phyloP scores from a whole-genome alignment of 148 eudicot species.

The Rhododendron williamsianum region DNA sequence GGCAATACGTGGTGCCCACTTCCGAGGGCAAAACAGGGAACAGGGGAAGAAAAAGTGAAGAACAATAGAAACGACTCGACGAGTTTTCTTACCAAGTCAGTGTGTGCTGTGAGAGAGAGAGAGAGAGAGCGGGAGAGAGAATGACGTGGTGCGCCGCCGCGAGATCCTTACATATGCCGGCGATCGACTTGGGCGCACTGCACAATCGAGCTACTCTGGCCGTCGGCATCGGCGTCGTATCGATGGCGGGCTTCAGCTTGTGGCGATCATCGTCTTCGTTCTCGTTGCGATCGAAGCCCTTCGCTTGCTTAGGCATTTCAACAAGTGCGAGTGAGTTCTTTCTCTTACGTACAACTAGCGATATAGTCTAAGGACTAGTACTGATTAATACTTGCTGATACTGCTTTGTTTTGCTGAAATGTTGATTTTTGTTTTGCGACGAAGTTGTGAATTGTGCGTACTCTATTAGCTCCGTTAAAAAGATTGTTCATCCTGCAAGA shows the following conservation, averaged over 20 bases:
- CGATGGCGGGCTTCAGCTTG: conserved; percentile 44
- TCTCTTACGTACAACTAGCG: background rate
- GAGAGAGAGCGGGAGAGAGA: background rate
- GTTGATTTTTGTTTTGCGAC: background rate
- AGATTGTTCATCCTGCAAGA: background rate
- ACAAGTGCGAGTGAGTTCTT: conserved; percentile 38
- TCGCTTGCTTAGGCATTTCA: conserved; percentile 52
- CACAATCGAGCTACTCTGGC: conserved; percentile 41
- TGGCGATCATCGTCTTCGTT: conserved; percentile 23
- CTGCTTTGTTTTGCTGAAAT: background rate
- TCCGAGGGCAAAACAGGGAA: background rate
- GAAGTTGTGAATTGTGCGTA: background rate
- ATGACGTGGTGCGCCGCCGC: conserved; percentile 65
- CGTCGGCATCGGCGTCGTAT: conserved; percentile 44
- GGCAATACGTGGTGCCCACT: no score
- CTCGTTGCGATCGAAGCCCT: conserved; percentile 32
- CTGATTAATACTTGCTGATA: background rate
- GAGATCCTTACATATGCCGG: conserved; percentile 44
- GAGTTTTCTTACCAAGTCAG: background rate
- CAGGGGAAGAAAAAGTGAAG: background rate
- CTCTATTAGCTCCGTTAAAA: background rate
- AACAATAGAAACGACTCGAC: background rate
- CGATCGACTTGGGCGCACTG: conserved; percentile 35
- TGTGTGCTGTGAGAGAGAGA: background rate
- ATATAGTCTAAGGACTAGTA: background rate